These are phyloP conservation scores for Paraphoma chrysanthemicola DNA, from an alignment of 2,329 filamentous ascomycete genomes.

Conservation along the genomic window DNA sequence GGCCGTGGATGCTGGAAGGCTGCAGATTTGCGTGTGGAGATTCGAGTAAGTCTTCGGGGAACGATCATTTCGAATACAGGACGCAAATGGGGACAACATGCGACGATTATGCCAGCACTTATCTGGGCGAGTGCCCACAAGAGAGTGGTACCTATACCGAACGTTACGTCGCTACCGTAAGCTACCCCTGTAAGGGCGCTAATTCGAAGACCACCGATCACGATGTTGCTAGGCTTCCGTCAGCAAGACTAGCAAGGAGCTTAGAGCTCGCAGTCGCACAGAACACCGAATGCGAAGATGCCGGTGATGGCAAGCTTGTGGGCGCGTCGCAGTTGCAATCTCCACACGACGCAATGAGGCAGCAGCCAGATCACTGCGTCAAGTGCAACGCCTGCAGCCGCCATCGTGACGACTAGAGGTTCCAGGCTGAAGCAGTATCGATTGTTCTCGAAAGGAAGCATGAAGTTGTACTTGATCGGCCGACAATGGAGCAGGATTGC, in stretches of 20 bases:
- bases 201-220: conserved; percentile 22
- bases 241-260: conserved; percentile 1
- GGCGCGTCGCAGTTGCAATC: conserved; percentile 21
- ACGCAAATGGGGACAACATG: conserved; percentile 31
- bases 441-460: conserved; percentile 15
- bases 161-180: conserved; percentile 20
- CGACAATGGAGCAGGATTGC: conserved; percentile 27
- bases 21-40: background rate
- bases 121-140: conserved; percentile 29
- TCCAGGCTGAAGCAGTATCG: conserved; percentile 25
- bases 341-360: conserved; percentile 36
- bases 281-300: conserved; percentile 32
- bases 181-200: conserved; percentile 4
- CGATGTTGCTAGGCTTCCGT: conserved; percentile 20
- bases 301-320: conserved; percentile 32
- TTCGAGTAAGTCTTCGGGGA: conserved; percentile 15
- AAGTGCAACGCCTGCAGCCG: conserved; percentile 19
- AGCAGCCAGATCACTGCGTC: conserved; percentile 30
- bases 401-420: conserved; percentile 15
- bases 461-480: conserved; percentile 31
- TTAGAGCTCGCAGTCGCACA: conserved; percentile 14
- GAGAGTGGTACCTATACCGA: conserved; percentile 18
- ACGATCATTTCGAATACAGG: conserved; percentile 30
- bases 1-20: background rate
- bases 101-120: conserved; percentile 32